Base-by-base conservation (phyloP, 306 rosid species). In the Clitoria ternatea region DNA sequence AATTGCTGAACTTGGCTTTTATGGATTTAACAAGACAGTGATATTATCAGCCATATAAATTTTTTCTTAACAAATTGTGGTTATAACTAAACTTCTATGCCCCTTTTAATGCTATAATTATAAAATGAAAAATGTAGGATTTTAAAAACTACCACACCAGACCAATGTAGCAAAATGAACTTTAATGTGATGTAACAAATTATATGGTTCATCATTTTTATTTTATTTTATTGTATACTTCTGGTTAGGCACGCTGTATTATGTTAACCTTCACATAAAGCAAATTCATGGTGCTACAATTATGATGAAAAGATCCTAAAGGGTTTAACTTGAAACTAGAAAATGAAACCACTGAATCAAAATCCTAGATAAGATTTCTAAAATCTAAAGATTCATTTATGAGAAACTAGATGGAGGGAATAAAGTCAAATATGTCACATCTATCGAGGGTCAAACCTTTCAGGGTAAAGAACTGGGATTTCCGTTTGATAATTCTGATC, bases 391-490 rank as follows among this genome's bases (percentile, higher is more conserved):
- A 15, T 15, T 32, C 53, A 69, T 32, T 69, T 37, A 36, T n/a
- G 44, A 15, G 29, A 61, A 27, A 80, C 37, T 6, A 7, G 43
- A 71, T 36, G 27, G 18, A 54, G 43, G 69, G 52, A 64, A 69
- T 70, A 59, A 24, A 68, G 48, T 59, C 75, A 48, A 62, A 77
- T 79, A 74, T 68, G 64, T 63, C 69, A 22, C 36, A 49, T 42
- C n/a, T 43, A 62, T 10, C 80, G 15, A 84, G 79, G 81, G 64
- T 50, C 77, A 66, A 66, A 76, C 11, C 29, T 47, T 68, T 49
- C 69, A 49, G 62, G 42, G 40, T 55, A 7, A 69, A 67, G 61
- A 73, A 45, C 55, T 67, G 57, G 49, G 61, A 55, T 79, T 76
- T 73, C 81, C 77, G 81, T 68, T 75, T n/a, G n/a, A n/a, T n/a